Evolutionary conservation across 2,329 filamentous ascomycete genomes (phyloP).

Genomic region (Penicillium rolfsii): DNA sequence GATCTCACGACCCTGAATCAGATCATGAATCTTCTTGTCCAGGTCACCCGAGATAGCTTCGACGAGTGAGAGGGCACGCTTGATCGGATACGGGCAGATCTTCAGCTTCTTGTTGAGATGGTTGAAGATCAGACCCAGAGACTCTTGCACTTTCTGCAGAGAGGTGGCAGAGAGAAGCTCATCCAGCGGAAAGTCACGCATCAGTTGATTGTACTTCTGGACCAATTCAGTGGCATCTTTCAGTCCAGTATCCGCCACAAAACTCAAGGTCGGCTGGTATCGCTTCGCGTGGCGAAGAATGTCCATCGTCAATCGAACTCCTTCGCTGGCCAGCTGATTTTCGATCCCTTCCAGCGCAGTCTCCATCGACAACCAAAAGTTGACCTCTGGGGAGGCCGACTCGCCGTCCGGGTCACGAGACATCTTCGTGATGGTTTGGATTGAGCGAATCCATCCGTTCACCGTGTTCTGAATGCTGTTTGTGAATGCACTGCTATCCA

Average conservation of each 20-base stretch:
- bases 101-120: conserved; percentile 98
- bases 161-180: conserved; percentile 92
- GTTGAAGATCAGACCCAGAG: conserved; percentile 83
- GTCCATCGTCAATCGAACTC: conserved; percentile 87
- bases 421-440: conserved; percentile 94
- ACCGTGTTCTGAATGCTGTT: conserved; percentile 93
- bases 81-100: conserved; percentile 93
- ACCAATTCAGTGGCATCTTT: conserved; percentile 96
- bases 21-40: conserved; percentile 79
- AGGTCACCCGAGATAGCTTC: conserved; percentile 95
- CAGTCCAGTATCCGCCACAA: conserved; percentile 90
- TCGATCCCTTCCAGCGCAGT: conserved; percentile 90
- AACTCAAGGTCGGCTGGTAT: conserved; percentile 96
- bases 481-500: conserved; percentile 87
- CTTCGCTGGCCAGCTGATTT: conserved; percentile 81
- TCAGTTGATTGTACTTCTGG: conserved; percentile 97
- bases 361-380: conserved; percentile 99
- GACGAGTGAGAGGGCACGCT: conserved; percentile 87
- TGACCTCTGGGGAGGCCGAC: conserved; percentile 95
- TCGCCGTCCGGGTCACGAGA: conserved; percentile 76
- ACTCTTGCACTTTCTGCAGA: conserved; percentile 83
- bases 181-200: conserved; percentile 96
- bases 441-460: conserved; percentile 98
- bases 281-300: conserved; percentile 96
- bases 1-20: conserved; percentile 82